Evolutionary conservation across 257 asterid genomes (phyloP).

Genomic region (Solanum chiquidenum): DNA sequence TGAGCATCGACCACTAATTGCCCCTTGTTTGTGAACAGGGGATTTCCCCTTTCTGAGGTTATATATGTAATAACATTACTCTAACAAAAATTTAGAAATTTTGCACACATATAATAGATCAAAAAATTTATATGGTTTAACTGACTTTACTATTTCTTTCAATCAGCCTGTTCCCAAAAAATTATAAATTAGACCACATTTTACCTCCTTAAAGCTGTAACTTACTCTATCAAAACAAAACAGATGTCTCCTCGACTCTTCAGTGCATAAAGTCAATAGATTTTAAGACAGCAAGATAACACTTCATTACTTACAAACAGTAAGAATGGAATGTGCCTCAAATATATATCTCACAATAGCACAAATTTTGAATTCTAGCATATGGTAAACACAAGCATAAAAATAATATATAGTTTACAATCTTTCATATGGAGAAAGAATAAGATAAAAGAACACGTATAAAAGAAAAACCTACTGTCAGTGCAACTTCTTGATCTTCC

Average conservation of each 20-base stretch:
- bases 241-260: not conserved
- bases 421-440: not conserved
- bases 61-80: not conserved
- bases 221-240: not conserved
- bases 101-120: not conserved
- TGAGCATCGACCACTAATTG: not conserved
- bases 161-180: not conserved
- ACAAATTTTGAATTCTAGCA: not conserved
- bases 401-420: not conserved
- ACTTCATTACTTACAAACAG: not conserved
- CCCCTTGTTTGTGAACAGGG: not conserved
- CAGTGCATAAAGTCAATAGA: not conserved
- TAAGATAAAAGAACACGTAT: not conserved
- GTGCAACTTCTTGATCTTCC: constrained; percentile 68
- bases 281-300: not conserved
- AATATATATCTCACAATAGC: not conserved
- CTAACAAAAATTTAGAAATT: not conserved
- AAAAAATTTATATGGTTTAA: not conserved
- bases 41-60: not conserved
- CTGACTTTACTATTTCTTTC: not conserved
- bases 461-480: constrained; percentile 38
- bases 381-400: not conserved
- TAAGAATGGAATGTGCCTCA: not conserved
- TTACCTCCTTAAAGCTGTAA: not conserved
- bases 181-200: not conserved